Percentiles rank a stretch among this genome's conserved stretches.
Conservation (phyloP, 805 yeast genomes). For the Starmerella geochares region DNA sequence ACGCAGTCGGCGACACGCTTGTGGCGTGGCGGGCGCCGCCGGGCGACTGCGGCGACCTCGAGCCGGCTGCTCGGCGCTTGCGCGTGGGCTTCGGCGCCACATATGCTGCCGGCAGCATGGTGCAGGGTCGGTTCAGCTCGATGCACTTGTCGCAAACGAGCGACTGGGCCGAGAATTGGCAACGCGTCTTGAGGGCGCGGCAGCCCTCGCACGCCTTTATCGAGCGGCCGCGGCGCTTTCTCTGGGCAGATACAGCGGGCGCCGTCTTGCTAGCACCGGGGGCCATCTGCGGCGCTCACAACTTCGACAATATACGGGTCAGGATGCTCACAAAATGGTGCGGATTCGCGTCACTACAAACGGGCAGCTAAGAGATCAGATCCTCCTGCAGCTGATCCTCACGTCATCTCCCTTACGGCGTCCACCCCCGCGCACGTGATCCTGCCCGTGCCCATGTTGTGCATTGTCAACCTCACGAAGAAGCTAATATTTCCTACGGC, state of each 20-base stretch:
- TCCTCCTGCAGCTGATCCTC: background rate
- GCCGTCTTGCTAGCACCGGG: background rate
- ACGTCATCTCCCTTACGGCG: too few relatives aligned
- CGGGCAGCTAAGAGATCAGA: background rate
- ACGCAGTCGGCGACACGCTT: background rate
- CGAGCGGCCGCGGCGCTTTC: conserved; percentile 15
- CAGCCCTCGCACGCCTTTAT: conserved; percentile 20
- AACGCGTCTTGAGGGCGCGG: conserved; percentile 21
- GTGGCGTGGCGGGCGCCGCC: background rate
- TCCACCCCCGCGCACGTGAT: too few relatives aligned
- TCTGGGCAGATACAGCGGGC: background rate
- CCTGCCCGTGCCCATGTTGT: background rate
- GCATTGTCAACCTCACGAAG: background rate
- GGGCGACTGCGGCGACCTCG: background rate
- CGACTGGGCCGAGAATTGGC: conserved; percentile 14
- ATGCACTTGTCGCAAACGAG: conserved; percentile 20
- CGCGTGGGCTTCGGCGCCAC: background rate
- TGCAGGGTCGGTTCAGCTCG: conserved; percentile 16
- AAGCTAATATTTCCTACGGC: too few relatives aligned
- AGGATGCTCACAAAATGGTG: background rate
- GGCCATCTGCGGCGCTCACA: background rate
- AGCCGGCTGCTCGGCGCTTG: background rate
- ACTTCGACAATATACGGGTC: background rate
- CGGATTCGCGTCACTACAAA: background rate
- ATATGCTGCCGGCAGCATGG: conserved; percentile 4